Evolutionary conservation across 2,329 filamentous ascomycete genomes (phyloP), one percentile per base, ranked within the genome.

Genomic region (Aureobasidium sp.): DNA sequence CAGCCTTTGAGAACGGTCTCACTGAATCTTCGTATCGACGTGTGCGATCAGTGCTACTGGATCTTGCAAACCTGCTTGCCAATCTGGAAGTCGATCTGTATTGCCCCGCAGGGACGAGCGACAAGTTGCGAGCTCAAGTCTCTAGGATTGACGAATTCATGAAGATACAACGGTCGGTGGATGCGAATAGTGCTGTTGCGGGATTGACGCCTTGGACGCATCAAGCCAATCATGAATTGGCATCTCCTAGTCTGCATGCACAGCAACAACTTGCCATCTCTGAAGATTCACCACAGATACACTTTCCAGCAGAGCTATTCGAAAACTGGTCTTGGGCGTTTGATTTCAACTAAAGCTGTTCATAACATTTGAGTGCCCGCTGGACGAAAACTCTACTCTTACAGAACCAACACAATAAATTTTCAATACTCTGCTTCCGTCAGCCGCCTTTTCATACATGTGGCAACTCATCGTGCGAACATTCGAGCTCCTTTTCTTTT

Each of bases 121-220:
- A 74, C 64, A 72, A 73, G 22, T 69, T 80, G 2, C 71, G 75
- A 19, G 66, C 70, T 15, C 75, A 77, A 49, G 75, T 79, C 19
- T 71, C 75, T 14, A 72, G 72, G 39, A 79, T 80, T 19, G 78
- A 80, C 64, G 70, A 72, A 5, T 77, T 77, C 65, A 77, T 78
- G 74, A 67, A 31, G 57, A 60, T 40, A 47, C 29, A 47, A 39
- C 14, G 37, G 22, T 49, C 54, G 44, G 29, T 56, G 19, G 40
- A 48, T 53, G 24, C 48, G n/a, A 24, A 19, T 19, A 33, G 27
- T 33, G 7, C 22, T 12, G 39, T 31, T 17, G 24, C 17, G 31
- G 24, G 27, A 12, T 17, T 44, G 19, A n/a, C 53, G 33, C n/a
- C 31, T 7, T 42, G 37, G 39, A 35, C 37, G 31, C 44, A 48